Conservation (phyloP, 441 rosid species). For the Breynia disticha region DNA sequence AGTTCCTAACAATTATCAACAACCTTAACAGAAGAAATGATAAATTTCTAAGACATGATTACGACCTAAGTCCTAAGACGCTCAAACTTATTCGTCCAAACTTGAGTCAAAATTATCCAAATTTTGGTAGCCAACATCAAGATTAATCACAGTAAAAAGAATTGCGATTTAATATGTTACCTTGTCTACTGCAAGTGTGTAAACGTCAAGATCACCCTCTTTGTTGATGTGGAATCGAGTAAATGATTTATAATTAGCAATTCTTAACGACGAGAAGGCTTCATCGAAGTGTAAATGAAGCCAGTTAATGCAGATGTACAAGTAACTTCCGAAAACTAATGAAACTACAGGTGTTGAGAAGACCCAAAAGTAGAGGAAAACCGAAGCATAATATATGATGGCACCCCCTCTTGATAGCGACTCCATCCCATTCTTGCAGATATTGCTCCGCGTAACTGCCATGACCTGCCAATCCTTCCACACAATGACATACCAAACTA, state of each 20-base stretch:
- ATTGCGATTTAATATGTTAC: conserved; percentile 23
- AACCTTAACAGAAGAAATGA: too few species aligned
- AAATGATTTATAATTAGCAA: conserved; percentile 95
- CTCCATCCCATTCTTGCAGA: conserved; percentile 74
- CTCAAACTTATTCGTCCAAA: too few species aligned
- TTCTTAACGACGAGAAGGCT: conserved; percentile 96
- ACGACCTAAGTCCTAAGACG: too few species aligned
- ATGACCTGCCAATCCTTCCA: conserved; percentile 53
- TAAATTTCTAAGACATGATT: too few species aligned
- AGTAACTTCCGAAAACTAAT: conserved; percentile 88
- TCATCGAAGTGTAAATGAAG: conserved; percentile 94
- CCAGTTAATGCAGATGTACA: conserved; percentile 97
- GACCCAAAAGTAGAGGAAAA: conserved; percentile 97
- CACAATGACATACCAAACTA: conserved; percentile 6
- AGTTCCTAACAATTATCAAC: too few species aligned
- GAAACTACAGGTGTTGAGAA: conserved; percentile 96
- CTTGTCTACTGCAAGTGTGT: conserved; percentile 96
- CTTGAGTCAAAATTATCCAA: too few species aligned
- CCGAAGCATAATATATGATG: conserved; percentile 77
- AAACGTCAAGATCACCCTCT: conserved; percentile 80
- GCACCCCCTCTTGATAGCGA: conserved; percentile 88
- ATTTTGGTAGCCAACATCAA: too few species aligned
- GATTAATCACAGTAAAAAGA: too few species aligned
- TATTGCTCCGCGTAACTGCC: conserved; percentile 85
- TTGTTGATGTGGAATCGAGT: conserved; percentile 73